These are phyloP conservation scores for Septoria linicola DNA, from an alignment of 2,329 filamentous ascomycete species.

Conservation along the genomic window DNA sequence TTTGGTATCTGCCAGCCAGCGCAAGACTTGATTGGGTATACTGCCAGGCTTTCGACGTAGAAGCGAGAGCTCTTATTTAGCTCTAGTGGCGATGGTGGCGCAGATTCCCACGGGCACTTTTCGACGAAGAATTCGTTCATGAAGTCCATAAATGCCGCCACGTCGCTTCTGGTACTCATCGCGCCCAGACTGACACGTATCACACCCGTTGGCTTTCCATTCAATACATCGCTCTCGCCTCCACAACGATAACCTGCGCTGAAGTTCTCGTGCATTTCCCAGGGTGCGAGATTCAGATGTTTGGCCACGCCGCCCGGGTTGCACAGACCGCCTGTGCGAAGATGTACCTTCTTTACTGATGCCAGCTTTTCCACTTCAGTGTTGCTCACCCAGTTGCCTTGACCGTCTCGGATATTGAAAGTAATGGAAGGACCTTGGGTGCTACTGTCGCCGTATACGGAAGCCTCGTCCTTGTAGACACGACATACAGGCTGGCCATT, in stretches of 20 bases:
- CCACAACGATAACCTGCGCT: constrained; percentile 83
- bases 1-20: constrained; percentile 70
- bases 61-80: constrained; percentile 25
- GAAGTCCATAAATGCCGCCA: constrained; percentile 62
- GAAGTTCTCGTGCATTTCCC: constrained; percentile 83
- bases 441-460: constrained; percentile 19
- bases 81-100: constrained; percentile 16
- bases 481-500: constrained; percentile 66
- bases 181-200: constrained; percentile 83
- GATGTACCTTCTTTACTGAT: constrained; percentile 72
- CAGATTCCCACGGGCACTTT: too few species aligned
- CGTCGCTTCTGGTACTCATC: constrained; percentile 78
- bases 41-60: constrained; percentile 51
- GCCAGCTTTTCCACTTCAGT: constrained; percentile 86
- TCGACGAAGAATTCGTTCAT: constrained; percentile 38
- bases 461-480: constrained; percentile 54
- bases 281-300: constrained; percentile 69
- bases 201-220: constrained; percentile 83
- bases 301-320: constrained; percentile 84
- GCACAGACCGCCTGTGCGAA: constrained; percentile 86
- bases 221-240: constrained; percentile 74
- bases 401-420: constrained; percentile 73
- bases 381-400: constrained; percentile 74
- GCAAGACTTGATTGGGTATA: constrained; percentile 96
- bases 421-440: constrained; percentile 72